These are phyloP conservation scores for Patellaria atrata DNA, from an alignment of 495 filamentous ascomycete species.

Conservation along the genomic window DNA sequence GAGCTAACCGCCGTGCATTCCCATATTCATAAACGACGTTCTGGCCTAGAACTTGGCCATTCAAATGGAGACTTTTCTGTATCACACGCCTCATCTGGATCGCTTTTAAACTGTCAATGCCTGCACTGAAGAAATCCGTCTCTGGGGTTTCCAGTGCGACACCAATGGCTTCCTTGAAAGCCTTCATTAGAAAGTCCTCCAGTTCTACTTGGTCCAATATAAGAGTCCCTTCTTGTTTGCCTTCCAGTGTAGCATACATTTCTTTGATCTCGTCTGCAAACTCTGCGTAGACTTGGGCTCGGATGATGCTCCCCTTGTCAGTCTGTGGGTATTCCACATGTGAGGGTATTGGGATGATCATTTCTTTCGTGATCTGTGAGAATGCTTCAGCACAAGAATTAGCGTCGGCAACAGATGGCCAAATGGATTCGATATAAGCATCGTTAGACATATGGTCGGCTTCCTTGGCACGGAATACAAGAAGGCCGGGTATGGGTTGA, in stretches of 20 bases:
- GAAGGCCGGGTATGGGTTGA: constrained; percentile 19
- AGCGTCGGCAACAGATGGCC: constrained; percentile 14
- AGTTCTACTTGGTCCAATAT: constrained; percentile 4
- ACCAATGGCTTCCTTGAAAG: not conserved
- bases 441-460: constrained; percentile 7
- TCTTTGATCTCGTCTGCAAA: constrained; percentile 16
- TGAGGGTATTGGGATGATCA: constrained; percentile 11
- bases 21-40: constrained; percentile 20
- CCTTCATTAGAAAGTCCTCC: not conserved
- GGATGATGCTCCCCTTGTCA: constrained; percentile 22
- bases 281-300: constrained; percentile 16
- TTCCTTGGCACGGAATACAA: constrained; percentile 17
- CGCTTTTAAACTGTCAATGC: constrained; percentile 20
- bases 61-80: constrained; percentile 7
- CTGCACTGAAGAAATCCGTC: constrained; percentile 19
- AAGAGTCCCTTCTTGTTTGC: not conserved
- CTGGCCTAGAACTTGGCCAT: constrained; percentile 7
- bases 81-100: constrained; percentile 15
- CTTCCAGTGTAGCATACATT: constrained; percentile 8
- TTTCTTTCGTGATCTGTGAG: constrained; percentile 11
- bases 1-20: constrained; percentile 17
- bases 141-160: constrained; percentile 1
- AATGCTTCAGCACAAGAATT: constrained; percentile 11
- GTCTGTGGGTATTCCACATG: constrained; percentile 12
- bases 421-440: constrained; percentile 14